These are phyloP conservation scores for Termitomyces sp. DNA, from an alignment of 768 basidiomycete species.

Conservation along the genomic window DNA sequence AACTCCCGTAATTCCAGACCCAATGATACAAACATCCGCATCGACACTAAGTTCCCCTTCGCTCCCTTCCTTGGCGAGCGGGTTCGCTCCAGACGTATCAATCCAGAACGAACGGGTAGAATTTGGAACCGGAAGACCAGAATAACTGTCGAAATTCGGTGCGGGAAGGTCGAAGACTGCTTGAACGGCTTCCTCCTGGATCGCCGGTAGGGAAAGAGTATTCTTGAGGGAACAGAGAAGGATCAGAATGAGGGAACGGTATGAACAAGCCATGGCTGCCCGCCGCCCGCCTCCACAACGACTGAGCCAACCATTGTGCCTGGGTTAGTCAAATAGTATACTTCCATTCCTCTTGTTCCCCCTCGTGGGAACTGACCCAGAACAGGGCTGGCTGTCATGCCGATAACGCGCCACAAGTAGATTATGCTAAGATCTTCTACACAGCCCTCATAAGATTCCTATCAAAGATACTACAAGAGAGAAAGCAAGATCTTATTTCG, in stretches of 20 bases:
- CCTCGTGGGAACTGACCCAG: neutral
- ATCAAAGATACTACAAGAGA: neutral
- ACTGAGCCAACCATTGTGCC: neutral
- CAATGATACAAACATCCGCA: slow-evolving; percentile 75
- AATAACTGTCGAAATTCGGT: neutral
- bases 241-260: neutral
- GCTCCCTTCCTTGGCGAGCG: slow-evolving; percentile 63
- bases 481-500: neutral
- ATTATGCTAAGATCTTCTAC: too few relatives aligned
- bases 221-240: neutral
- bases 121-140: slow-evolving; percentile 48
- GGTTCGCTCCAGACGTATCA: slow-evolving; percentile 53
- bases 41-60: slow-evolving; percentile 48
- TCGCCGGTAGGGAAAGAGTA: slow-evolving; percentile 1
- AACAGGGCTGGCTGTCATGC: neutral
- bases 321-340: neutral
- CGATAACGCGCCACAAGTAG: neutral
- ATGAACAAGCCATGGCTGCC: slow-evolving; percentile 1
- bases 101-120: slow-evolving; percentile 76
- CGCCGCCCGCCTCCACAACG: neutral
- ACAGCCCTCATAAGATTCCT: neutral
- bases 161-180: slow-evolving; percentile 5
- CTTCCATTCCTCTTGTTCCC: neutral
- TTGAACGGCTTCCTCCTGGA: slow-evolving; percentile 3
- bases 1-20: slow-evolving; percentile 76